phyloP scores from a whole-genome alignment of 768 basidiomycete species.

The Lyophyllum atratum region DNA sequence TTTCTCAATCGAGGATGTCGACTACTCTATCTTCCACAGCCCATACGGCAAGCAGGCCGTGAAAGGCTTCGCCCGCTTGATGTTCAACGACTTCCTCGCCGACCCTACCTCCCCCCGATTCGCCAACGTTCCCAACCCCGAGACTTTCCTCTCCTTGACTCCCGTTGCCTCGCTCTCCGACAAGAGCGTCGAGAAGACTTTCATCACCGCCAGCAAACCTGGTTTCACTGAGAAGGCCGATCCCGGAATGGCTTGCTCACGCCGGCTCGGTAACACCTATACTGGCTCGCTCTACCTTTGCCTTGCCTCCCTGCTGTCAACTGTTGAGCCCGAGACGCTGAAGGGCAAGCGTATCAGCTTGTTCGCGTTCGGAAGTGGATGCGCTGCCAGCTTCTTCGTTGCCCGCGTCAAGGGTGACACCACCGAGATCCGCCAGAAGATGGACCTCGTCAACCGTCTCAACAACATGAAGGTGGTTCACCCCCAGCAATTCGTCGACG shows the following conservation, averaged over 20 bases:
- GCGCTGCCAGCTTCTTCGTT: conserved; percentile 93
- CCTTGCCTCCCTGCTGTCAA: conserved; percentile 82
- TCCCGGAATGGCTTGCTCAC: conserved; percentile 84
- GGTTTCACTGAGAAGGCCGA: conserved; percentile 76
- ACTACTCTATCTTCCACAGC: conserved; percentile 95
- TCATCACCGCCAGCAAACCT: conserved; percentile 76
- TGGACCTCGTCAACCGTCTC: conserved; percentile 79
- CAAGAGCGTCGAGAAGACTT: conserved; percentile 94
- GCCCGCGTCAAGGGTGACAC: conserved; percentile 88
- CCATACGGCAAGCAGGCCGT: conserved; percentile 99
- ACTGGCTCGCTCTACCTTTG: conserved; percentile 95
- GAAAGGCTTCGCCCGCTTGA: conserved; percentile 92
- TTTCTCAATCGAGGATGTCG: conserved; percentile 82
- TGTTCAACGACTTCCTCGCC: conserved; percentile 90
- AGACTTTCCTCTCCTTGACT: conserved; percentile 64
- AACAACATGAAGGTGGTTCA: conserved; percentile 88
- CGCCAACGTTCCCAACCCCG: conserved; percentile 69
- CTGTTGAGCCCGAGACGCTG: conserved; percentile 68
- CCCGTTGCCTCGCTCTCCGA: conserved; percentile 83
- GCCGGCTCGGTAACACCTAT: conserved; percentile 97
- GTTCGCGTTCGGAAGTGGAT: conserved; percentile 97
- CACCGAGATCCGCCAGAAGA: conserved; percentile 73
- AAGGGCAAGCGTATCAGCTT: conserved; percentile 85
- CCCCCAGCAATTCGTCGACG: conserved; percentile 89
- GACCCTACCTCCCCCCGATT: conserved; percentile 71